Base-by-base conservation (phyloP, 176 grass and related monocot species). In the Zoysia japonica region DNA sequence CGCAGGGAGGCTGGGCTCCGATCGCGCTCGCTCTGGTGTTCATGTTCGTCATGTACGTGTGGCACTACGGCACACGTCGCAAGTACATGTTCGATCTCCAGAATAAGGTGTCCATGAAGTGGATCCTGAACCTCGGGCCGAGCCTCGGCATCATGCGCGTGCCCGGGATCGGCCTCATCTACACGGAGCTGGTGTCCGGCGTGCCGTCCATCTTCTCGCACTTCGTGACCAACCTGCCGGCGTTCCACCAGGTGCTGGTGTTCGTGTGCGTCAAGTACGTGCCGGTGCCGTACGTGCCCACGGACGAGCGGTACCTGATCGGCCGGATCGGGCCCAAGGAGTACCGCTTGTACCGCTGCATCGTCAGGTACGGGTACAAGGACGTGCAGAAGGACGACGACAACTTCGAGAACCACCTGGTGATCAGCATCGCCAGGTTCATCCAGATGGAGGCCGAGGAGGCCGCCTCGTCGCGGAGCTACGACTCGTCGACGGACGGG, bases 91-190 rank as follows among this genome's bases (percentile, higher is more conserved):
- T 88, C 65, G 92, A 94, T 52, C 54, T 94, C 65, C 86, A 94
- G 65, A 94, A 91, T 71, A 94, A 91, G 88, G 92, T 94, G n/a
- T 91, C 92, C 11, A 91, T 94, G 89, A 94, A 87, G 61, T 91
- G 86, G 88, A 91, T 94, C 68, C 83, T 94, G 8, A 84, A 78
- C 35, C 86, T 91, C 19, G 92, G 92, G 10, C 92, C 92, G 50
- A 94, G 86, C 76, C 88, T 94, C 5, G 92, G 92, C 28, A 89
- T 94, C 57, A 17, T 94, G 65, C 92, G 92, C 20, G 89, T 94
- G 17, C 92, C 92, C 0, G 92, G 92, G 67, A 91, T 94, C 7
- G 92, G 92, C 39, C 86, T 94, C 78, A 82, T 94, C 40, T 94
- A 94, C 83, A 91, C 92, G 16, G 80, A 91, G 41, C 76, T 94